These are phyloP conservation scores for Trypanosoma cruzi DNA, from an alignment of 208 protist species.

Conservation along the genomic window DNA sequence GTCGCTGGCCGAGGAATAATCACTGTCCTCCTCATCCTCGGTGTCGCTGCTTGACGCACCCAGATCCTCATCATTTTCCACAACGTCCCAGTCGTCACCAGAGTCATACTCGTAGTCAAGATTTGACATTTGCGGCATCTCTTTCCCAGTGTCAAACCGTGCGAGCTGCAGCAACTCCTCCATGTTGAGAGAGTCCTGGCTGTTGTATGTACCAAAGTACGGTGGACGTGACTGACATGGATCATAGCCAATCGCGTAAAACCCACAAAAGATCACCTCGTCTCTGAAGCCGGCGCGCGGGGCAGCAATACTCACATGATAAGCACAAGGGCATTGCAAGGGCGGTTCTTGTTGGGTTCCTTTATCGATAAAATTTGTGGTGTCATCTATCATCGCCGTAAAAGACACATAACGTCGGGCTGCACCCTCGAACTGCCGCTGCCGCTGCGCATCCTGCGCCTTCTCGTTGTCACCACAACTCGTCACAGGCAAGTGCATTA, in stretches of 20 bases:
- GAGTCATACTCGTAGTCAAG: conserved; percentile 92
- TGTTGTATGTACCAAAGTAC: conserved; percentile 88
- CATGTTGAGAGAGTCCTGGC: conserved; percentile 56
- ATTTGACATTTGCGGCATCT: conserved; percentile 70
- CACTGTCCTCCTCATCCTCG: conserved; percentile 30
- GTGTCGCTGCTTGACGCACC: conserved; percentile 34
- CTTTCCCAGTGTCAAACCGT: conserved; percentile 47
- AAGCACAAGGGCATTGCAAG: conserved; percentile 45
- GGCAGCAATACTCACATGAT: conserved; percentile 39
- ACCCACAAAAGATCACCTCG: conserved; percentile 75
- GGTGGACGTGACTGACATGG: conserved; percentile 82
- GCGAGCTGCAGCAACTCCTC: conserved; percentile 59
- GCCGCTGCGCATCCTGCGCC: neutral
- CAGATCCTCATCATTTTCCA: conserved; percentile 80
- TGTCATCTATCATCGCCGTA: conserved; percentile 22
- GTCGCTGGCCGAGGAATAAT: conserved; percentile 37
- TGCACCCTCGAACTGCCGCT: neutral
- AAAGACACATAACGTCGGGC: conserved; percentile 9
- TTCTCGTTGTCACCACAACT: neutral
- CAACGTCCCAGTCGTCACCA: conserved; percentile 86
- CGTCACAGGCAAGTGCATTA: conserved; percentile 12
- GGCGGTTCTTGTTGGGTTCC: neutral
- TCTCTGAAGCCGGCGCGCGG: conserved; percentile 53
- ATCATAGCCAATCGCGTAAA: conserved; percentile 86
- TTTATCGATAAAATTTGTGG: neutral